Base-by-base conservation (phyloP, 2,329 filamentous ascomycete species). In the Arachnomyces sp. region DNA sequence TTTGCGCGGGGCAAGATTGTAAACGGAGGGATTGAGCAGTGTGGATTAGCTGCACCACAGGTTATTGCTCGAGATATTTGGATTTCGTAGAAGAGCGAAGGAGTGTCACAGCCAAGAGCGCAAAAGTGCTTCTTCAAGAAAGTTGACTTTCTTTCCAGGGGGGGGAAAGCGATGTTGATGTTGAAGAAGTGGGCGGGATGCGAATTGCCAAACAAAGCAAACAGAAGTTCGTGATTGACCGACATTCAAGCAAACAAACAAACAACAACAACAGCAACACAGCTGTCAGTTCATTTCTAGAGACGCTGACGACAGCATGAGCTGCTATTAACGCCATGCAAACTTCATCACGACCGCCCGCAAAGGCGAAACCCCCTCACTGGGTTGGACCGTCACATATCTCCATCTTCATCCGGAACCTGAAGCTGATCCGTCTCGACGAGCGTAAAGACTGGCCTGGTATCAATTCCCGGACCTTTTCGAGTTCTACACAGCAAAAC, bases 401-500 rank as follows among this genome's bases (percentile, higher is more conserved):
- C 28, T 62, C 72, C 12, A 70, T 88, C 8, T 92, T 95, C 58
- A 68, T 94, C 38, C 87, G 82, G 28, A 94, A 94, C 57, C 64
- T 95, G 31, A 82, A 81, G 30, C 75, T 96, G 2, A 73, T 98
- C 17, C 79, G 93, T 53, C 74, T 96, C 20, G 84, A 94, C 54
- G 67, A 74, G 36, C 73, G 73, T 0, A 68, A 77, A 1, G 87
- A 93, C 63, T 95, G 89, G 84, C 90, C 90, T 0, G 72, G 66
- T 13, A 83, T 95, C 42, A 79, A 76, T 1, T 58, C 72, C 0
- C 71, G 81, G 36, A 84, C 82, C 2, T 86, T 96, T 56, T 76
- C 77, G 2, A 76, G 84, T 52, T 74, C 73, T 0, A 25, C 20
- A 25, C 72, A 74, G 35, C 79, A 82, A 47, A 84, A 84, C 39